A percentile compares a stretch with the other conserved stretches of the same genome.
Evolutionary conservation across 805 yeast species (phyloP).

Genomic region (fission yeast (Schizosaccharomyces pombe)): DNA sequence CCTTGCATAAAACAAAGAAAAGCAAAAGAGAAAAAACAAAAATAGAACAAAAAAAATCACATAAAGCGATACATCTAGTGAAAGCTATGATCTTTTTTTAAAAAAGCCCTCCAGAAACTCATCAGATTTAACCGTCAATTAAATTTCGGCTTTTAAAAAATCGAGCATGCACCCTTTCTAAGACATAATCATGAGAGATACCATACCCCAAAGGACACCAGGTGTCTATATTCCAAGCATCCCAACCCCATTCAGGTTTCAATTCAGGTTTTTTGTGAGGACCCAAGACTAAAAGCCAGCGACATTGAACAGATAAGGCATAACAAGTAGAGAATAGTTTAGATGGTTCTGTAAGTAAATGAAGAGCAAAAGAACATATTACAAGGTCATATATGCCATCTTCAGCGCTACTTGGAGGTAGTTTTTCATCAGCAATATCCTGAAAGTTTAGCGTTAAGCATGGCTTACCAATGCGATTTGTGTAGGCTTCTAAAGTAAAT

Average conservation of each 20-base stretch:
- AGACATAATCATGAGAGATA: not conserved
- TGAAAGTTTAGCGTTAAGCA: not conserved
- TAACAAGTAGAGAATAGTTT: not conserved
- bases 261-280: not conserved
- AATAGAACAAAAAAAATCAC: too few relatives aligned
- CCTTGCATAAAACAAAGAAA: too few relatives aligned
- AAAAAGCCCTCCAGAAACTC: too few relatives aligned
- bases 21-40: too few relatives aligned
- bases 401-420: not conserved
- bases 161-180: not conserved
- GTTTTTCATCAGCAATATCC: not conserved
- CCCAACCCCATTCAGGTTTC: slow-evolving; percentile 2
- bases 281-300: not conserved
- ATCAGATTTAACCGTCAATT: too few relatives aligned
- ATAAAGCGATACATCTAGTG: too few relatives aligned
- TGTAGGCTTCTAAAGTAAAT: not conserved
- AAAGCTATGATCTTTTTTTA: too few relatives aligned
- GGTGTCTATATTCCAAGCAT: not conserved
- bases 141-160: not conserved
- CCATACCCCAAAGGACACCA: not conserved
- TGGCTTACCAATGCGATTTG: not conserved
- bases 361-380: not conserved
- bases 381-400: not conserved
- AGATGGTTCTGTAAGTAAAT: not conserved
- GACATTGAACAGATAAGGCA: not conserved